phyloP scores from a whole-genome alignment of 352 stramenopile species.

The Phytopythium litorale region DNA sequence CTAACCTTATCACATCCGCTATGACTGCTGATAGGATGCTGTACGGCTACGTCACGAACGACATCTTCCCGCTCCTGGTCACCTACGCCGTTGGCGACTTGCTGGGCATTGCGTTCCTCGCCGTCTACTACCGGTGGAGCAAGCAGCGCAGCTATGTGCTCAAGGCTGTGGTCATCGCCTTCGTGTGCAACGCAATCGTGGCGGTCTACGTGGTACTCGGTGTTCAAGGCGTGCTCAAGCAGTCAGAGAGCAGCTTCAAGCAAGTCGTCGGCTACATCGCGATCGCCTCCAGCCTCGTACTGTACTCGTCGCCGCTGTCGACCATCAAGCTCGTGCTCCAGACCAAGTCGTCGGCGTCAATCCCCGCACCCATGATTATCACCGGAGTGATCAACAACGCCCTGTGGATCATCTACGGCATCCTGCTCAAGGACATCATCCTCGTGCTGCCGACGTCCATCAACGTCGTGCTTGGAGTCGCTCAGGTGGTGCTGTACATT shows the following conservation, averaged over 20 bases:
- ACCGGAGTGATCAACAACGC: constrained; percentile 65
- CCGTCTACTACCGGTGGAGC: constrained; percentile 40
- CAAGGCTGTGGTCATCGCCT: constrained; percentile 22
- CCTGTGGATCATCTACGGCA: constrained; percentile 69
- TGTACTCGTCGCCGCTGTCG: constrained; percentile 66
- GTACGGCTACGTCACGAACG: constrained; percentile 48
- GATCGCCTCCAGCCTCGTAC: constrained; percentile 46
- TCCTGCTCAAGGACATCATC: constrained; percentile 46
- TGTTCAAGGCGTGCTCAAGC: constrained; percentile 20
- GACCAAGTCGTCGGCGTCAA: constrained; percentile 47
- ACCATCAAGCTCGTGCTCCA: constrained; percentile 49
- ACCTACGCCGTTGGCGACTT: constrained; percentile 50
- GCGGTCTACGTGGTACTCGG: constrained; percentile 49
- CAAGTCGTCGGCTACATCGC: constrained; percentile 38
- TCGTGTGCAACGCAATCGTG: constrained; percentile 37
- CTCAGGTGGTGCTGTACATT: constrained; percentile 58
- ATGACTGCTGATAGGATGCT: constrained; percentile 32
- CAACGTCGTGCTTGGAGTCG: constrained; percentile 38
- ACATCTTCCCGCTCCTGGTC: constrained; percentile 42
- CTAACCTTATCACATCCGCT: neutral
- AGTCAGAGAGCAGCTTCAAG: constrained; percentile 24
- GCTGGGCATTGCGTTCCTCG: constrained; percentile 43
- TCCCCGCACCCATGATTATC: constrained; percentile 61
- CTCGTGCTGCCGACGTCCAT: constrained; percentile 50
- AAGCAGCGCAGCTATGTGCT: constrained; percentile 29